Conservation (phyloP, 192 early-diverging fungal genomes). For the Dimargaris xerosporica region DNA sequence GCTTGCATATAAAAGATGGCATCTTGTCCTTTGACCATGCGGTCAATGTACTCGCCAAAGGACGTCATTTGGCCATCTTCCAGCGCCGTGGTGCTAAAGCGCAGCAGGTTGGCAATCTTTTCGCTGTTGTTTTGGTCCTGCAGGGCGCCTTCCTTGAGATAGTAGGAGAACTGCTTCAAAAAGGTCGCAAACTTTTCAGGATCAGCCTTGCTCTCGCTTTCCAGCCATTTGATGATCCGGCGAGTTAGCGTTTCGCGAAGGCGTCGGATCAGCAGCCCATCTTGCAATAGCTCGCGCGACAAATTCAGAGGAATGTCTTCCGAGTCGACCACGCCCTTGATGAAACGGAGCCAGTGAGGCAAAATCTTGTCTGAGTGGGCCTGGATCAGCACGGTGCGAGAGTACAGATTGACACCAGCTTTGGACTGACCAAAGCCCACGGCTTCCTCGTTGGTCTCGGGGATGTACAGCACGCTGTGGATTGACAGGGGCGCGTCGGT, state of each 20-base stretch:
- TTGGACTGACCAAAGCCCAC: conserved; percentile 34
- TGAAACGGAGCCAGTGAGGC: conserved; percentile 58
- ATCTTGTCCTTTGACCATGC: conserved; percentile 56
- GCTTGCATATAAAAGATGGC: conserved; percentile 57
- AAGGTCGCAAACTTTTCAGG: conserved; percentile 34
- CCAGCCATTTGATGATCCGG: conserved; percentile 38
- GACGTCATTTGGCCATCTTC: conserved; percentile 29
- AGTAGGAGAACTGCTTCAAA: conserved; percentile 46
- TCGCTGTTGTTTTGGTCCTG: conserved; percentile 41
- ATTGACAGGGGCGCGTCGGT: conserved; percentile 47
- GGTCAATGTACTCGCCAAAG: conserved; percentile 50
- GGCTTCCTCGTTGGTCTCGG: conserved; percentile 39
- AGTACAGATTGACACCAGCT: conserved; percentile 46
- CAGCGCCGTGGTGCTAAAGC: conserved; percentile 36
- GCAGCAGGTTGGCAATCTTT: conserved; percentile 40
- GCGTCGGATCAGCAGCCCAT: conserved; percentile 41
- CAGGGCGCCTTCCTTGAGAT: conserved; percentile 61
- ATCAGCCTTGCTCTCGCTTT: conserved; percentile 31
- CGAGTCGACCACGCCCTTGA: conserved; percentile 70
- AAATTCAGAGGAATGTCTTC: conserved; percentile 78
- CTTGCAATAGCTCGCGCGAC: conserved; percentile 67
- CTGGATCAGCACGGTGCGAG: conserved; percentile 48
- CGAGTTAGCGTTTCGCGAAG: conserved; percentile 34
- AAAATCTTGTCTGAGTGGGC: conserved; percentile 50
- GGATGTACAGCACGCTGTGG: conserved; percentile 38